A percentile compares a stretch with the other conserved stretches of the same genome.
Conservation (phyloP, 1,139 yeast species). For the Wickerhamomyces sp. region DNA sequence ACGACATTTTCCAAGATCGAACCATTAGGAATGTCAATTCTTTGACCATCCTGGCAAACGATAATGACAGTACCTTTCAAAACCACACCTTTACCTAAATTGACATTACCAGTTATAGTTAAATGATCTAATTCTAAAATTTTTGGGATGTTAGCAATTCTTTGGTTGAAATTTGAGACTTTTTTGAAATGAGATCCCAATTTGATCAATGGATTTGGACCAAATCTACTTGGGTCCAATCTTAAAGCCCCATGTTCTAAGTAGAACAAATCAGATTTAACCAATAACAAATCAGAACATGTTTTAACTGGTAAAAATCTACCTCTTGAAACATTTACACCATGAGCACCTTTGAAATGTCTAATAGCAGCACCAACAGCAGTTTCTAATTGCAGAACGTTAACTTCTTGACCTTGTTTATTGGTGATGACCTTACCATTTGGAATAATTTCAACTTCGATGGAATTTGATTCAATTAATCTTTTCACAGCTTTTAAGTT, state of each 20-base stretch:
- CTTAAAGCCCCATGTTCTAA: slow-evolving; percentile 89
- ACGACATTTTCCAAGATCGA: slow-evolving; percentile 92
- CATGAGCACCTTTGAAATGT: slow-evolving; percentile 92
- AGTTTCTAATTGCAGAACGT: slow-evolving; percentile 93
- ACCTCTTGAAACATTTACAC: slow-evolving; percentile 96
- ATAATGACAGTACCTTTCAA: slow-evolving; percentile 96
- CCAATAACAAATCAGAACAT: slow-evolving; percentile 88
- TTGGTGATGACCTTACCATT: slow-evolving; percentile 74
- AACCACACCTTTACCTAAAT: slow-evolving; percentile 83
- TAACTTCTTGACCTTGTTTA: slow-evolving; percentile 69
- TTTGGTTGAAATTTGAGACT: slow-evolving; percentile 83
- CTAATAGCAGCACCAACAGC: slow-evolving; percentile 99
- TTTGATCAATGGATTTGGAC: slow-evolving; percentile 91
- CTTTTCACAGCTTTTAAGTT: slow-evolving; percentile 91
- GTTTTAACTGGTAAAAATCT: slow-evolving; percentile 98
- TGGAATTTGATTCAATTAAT: slow-evolving; percentile 77
- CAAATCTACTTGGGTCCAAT: slow-evolving; percentile 82
- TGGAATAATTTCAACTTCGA: slow-evolving; percentile 93
- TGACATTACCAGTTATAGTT: slow-evolving; percentile 95
- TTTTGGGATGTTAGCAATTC: slow-evolving; percentile 94
- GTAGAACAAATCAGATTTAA: slow-evolving; percentile 91
- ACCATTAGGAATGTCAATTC: slow-evolving; percentile 96
- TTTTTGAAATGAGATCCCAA: slow-evolving; percentile 95
- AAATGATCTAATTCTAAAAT: slow-evolving; percentile 94
- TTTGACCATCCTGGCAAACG: slow-evolving; percentile 96